Evolutionary conservation across 805 yeast species (phyloP).

Genomic region (Saccharomyces mikatae): DNA sequence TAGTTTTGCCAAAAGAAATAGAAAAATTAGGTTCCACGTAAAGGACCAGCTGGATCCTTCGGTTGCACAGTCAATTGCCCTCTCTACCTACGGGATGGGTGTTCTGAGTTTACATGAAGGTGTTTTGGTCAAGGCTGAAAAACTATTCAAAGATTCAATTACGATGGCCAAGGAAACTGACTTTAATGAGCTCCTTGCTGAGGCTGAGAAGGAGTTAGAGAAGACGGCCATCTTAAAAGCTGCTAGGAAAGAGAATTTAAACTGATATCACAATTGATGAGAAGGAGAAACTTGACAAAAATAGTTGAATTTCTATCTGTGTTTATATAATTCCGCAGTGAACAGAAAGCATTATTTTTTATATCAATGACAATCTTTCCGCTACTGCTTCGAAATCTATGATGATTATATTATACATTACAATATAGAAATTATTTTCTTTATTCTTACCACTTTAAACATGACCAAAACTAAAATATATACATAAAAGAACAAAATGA

Average conservation of each 20-base stretch:
- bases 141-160: slow-evolving; percentile 58
- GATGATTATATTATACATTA: neutral
- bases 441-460: slow-evolving; percentile 3
- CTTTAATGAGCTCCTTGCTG: slow-evolving; percentile 51
- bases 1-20: slow-evolving; percentile 33
- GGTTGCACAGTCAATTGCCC: slow-evolving; percentile 60
- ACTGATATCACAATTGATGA: neutral
- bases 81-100: slow-evolving; percentile 81
- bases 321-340: neutral
- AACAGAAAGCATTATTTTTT: neutral
- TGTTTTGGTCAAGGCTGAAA: slow-evolving; percentile 48
- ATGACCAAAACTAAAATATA: neutral
- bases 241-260: slow-evolving; percentile 4
- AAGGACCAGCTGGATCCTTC: slow-evolving; percentile 34
- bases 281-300: neutral
- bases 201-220: slow-evolving; percentile 57
- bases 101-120: slow-evolving; percentile 61
- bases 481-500: slow-evolving; percentile 4
- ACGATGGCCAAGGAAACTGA: slow-evolving; percentile 61
- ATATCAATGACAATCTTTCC: neutral
- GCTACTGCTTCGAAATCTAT: neutral
- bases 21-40: slow-evolving; percentile 26
- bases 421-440: slow-evolving; percentile 2
- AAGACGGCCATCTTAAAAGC: slow-evolving; percentile 29
- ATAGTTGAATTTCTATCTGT: neutral